A percentile compares a stretch with the other conserved stretches of the same genome.
These are phyloP conservation scores for Cucurbita argyrosperma DNA, from an alignment of 306 rosid genomes.

Conservation along the genomic window DNA sequence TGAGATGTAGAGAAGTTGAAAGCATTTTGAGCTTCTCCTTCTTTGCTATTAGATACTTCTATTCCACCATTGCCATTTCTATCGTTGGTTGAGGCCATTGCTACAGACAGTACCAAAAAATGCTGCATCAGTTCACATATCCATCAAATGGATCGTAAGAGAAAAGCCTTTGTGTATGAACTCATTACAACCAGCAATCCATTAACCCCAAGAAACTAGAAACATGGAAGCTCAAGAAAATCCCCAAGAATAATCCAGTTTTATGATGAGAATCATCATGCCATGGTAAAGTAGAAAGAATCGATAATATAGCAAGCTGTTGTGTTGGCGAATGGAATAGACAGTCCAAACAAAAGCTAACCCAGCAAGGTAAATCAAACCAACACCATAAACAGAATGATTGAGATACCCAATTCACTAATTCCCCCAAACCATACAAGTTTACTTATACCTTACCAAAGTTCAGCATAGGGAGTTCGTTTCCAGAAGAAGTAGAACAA, in stretches of 20 bases:
- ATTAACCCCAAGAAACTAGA: neutral
- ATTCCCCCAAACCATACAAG: neutral
- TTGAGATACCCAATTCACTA: neutral
- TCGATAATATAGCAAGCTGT: too few relatives aligned
- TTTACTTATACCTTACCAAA: neutral
- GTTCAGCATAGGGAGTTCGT: neutral
- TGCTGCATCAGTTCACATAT: neutral
- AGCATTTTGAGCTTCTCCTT: conserved; percentile 26
- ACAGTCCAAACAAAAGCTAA: neutral
- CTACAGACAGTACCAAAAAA: conserved; percentile 14
- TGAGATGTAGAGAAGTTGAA: conserved; percentile 24
- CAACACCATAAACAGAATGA: neutral
- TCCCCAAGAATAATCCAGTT: neutral
- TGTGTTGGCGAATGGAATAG: neutral
- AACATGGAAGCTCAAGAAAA: neutral
- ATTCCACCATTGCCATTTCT: conserved; percentile 38
- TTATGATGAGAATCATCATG: too few relatives aligned
- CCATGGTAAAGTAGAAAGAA: too few relatives aligned
- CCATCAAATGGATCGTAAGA: too few relatives aligned
- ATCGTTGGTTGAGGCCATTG: conserved; percentile 39
- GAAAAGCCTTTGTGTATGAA: neutral
- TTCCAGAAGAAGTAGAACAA: neutral
- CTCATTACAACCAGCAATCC: neutral
- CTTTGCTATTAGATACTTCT: conserved; percentile 24
- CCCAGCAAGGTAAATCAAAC: neutral